phyloP scores from a whole-genome alignment of 75 land plant genomes.

The Cryptomeria japonica region DNA sequence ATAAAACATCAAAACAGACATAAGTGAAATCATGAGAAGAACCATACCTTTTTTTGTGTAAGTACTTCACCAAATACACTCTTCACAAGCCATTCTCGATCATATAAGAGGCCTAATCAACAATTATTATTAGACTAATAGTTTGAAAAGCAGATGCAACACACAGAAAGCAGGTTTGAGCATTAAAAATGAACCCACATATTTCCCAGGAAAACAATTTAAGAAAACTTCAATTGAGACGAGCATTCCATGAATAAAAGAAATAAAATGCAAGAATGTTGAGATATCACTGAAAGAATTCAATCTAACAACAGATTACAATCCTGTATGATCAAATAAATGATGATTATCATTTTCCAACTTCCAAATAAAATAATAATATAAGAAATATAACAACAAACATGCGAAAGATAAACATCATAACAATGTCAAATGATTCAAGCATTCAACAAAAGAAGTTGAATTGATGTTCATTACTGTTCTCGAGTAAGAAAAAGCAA shows the following conservation, averaged over 20 bases:
- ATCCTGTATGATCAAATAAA: background rate
- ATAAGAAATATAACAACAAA: background rate
- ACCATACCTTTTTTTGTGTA: conserved; percentile 85
- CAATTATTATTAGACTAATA: background rate
- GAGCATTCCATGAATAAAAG: background rate
- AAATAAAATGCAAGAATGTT: background rate
- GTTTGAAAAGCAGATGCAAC: background rate
- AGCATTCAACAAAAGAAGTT: too few species aligned
- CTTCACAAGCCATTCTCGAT: conserved; percentile 88
- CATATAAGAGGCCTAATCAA: conserved; percentile 76
- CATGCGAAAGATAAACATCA: background rate
- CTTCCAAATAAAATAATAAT: background rate
- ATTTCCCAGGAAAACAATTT: background rate
- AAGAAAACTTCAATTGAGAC: background rate
- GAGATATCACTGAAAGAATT: background rate
- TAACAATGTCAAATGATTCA: background rate
- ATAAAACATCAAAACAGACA: background rate
- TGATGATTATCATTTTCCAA: background rate
- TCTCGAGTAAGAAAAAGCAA: background rate
- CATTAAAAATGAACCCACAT: background rate
- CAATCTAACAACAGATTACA: background rate
- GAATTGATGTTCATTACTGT: background rate
- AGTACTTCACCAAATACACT: conserved; percentile 66
- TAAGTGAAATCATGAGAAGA: background rate
- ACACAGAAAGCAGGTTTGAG: background rate